phyloP scores from a whole-genome alignment of 352 stramenopile genomes.

The Phytophthora syringae region DNA sequence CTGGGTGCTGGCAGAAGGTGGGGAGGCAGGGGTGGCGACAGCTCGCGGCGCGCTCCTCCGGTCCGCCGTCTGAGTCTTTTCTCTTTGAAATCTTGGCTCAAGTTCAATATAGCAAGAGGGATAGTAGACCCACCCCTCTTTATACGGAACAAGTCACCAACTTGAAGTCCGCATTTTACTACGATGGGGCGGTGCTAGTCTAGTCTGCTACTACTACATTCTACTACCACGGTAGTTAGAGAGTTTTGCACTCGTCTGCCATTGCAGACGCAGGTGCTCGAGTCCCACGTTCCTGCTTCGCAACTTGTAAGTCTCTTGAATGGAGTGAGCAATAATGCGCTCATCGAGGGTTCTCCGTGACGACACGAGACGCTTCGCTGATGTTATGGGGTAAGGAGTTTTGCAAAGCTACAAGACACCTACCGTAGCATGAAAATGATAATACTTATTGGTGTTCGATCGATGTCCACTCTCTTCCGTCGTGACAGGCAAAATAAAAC shows the following conservation, averaged over 20 bases:
- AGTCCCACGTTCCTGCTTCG: too few species aligned
- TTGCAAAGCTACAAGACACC: too few species aligned
- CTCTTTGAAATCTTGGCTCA: slow-evolving; percentile 22
- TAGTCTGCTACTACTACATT: too few species aligned
- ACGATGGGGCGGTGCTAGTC: too few species aligned
- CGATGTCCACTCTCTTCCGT: background rate
- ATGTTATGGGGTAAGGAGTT: too few species aligned
- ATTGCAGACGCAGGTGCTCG: too few species aligned
- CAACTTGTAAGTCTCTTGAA: slow-evolving; percentile 18
- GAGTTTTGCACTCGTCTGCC: too few species aligned
- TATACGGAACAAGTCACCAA: too few species aligned
- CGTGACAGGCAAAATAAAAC: too few species aligned
- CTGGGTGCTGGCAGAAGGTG: background rate
- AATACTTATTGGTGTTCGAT: background rate
- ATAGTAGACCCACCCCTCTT: slow-evolving; percentile 40
- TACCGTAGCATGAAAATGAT: background rate
- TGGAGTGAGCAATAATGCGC: background rate
- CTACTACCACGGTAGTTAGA: too few species aligned
- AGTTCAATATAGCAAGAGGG: slow-evolving; percentile 19
- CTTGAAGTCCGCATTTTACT: too few species aligned
- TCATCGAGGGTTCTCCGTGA: slow-evolving; percentile 17
- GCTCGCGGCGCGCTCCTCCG: slow-evolving; percentile 51
- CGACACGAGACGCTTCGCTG: background rate
- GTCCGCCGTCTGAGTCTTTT: slow-evolving; percentile 28
- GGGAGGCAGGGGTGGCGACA: slow-evolving; percentile 30